Evolutionary conservation across 345 rosid species (phyloP).

Genomic region (Populus ilicifolia): DNA sequence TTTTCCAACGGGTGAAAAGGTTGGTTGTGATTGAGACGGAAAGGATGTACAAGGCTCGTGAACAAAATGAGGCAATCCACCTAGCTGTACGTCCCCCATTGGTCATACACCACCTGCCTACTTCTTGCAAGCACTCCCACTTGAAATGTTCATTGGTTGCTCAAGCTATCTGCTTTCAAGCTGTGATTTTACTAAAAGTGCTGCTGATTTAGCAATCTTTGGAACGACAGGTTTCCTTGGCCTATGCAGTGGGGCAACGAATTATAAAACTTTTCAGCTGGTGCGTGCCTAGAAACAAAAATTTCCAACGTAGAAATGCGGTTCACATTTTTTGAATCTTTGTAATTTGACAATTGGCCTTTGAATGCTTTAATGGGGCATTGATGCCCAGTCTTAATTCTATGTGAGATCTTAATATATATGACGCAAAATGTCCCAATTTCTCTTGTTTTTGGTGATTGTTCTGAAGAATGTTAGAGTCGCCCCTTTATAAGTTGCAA

Average conservation of each 20-base stretch:
- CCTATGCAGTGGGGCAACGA: neutral
- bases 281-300: neutral
- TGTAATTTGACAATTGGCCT: neutral
- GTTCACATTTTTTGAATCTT: neutral
- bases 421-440: neutral
- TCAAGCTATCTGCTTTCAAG: neutral
- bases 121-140: conserved; percentile 35
- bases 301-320: neutral
- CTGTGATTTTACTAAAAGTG: neutral
- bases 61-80: conserved; percentile 52
- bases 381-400: neutral
- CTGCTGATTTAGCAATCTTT: neutral
- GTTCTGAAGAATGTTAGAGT: neutral
- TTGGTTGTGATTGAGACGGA: conserved; percentile 69
- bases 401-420: neutral
- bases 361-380: neutral
- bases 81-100: conserved; percentile 54
- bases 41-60: conserved; percentile 75
- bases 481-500: neutral
- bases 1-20: conserved; percentile 53
- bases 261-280: neutral
- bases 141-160: neutral
- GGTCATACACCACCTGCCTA: conserved; percentile 48
- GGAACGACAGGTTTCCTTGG: neutral
- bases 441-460: neutral